Evolutionary conservation across 208 protist species (phyloP).

Genomic region (Wallacemonas sp.): DNA sequence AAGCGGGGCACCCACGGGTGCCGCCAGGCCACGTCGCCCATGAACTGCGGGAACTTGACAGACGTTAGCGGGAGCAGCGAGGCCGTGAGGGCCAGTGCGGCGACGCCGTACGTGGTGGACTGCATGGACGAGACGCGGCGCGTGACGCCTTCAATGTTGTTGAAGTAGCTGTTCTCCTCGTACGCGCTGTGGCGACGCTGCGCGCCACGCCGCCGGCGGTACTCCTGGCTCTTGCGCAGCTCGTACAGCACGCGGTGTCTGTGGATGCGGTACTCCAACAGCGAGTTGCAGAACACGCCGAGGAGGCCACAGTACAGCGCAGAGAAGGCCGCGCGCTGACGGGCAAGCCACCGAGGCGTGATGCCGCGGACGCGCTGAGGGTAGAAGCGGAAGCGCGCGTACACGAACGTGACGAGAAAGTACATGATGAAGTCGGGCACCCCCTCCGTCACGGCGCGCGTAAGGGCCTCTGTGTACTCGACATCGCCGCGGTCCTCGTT

Average conservation of each 20-base stretch:
- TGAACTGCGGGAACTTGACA: constrained; percentile 85
- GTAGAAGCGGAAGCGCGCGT: constrained; percentile 84
- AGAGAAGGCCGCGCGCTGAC: constrained; percentile 81
- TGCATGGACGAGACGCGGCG: constrained; percentile 77
- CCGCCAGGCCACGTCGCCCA: constrained; percentile 88
- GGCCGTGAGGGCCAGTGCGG: constrained; percentile 44
- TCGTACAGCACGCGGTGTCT: constrained; percentile 81
- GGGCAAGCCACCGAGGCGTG: constrained; percentile 76
- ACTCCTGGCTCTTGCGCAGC: constrained; percentile 74
- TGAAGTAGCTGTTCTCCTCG: constrained; percentile 71
- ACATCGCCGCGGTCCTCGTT: constrained; percentile 87
- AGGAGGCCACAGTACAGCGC: constrained; percentile 64
- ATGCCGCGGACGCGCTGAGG: constrained; percentile 75
- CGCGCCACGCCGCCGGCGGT: constrained; percentile 70
- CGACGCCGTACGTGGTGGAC: constrained; percentile 54
- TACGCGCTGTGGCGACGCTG: constrained; percentile 56
- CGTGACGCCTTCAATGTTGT: constrained; percentile 77
- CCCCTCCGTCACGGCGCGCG: constrained; percentile 56
- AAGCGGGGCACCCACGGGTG: constrained; percentile 83
- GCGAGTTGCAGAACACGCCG: constrained; percentile 67
- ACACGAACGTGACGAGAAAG: constrained; percentile 72
- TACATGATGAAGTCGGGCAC: constrained; percentile 87
- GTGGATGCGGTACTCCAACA: constrained; percentile 80
- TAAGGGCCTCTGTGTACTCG: constrained; percentile 83
- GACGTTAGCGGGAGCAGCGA: constrained; percentile 73